These are phyloP conservation scores for Salix exigua DNA, from an alignment of 345 rosid species.

Conservation along the genomic window DNA sequence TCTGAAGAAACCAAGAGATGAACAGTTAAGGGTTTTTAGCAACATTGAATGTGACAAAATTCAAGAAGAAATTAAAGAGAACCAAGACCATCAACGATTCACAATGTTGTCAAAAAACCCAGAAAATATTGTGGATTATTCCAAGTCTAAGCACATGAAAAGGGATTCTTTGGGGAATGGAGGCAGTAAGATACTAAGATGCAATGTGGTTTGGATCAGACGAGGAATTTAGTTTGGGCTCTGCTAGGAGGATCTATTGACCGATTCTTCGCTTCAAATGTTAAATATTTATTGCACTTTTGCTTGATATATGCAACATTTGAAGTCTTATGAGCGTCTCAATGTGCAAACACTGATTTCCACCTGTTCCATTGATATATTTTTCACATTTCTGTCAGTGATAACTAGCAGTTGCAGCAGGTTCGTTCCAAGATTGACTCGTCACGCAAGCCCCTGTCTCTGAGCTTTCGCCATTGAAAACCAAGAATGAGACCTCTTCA, in stretches of 20 bases:
- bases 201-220: conserved; percentile 12
- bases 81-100: neutral
- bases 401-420: conserved; percentile 15
- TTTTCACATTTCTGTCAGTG: neutral
- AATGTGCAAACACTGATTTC: neutral
- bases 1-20: no score
- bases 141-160: neutral
- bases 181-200: neutral
- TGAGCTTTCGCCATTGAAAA: conserved; percentile 20
- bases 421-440: conserved; percentile 20
- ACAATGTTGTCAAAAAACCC: neutral
- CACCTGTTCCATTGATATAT: conserved; percentile 1
- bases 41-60: no score
- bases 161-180: neutral
- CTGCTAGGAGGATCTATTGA: conserved; percentile 31
- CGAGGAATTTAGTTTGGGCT: conserved; percentile 46
- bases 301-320: neutral
- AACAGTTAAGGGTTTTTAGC: no score
- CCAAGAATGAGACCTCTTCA: conserved; percentile 17
- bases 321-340: neutral
- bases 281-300: neutral
- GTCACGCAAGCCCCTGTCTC: conserved; percentile 17
- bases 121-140: neutral
- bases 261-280: neutral
- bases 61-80: no score